Conservation (phyloP, 2,329 filamentous ascomycete genomes). For the Talaromyces rugulosus region DNA sequence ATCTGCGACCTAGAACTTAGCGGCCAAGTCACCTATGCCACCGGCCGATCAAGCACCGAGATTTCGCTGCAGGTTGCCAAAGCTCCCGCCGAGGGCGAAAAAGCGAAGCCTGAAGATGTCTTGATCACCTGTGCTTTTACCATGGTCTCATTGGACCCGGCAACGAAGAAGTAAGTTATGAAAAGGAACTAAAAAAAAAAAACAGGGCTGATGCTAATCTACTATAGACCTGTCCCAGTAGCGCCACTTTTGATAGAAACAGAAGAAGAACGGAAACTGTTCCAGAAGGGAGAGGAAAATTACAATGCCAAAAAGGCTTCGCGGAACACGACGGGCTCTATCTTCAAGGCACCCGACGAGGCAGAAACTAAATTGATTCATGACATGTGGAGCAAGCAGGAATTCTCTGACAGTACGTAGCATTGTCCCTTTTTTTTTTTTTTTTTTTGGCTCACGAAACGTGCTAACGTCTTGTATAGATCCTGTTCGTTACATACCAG, state of each 20-base stretch:
- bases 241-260: conserved; percentile 60
- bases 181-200: not conserved
- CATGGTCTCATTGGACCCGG: conserved; percentile 70
- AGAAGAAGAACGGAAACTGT: conserved; percentile 61
- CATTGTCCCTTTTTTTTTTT: not conserved
- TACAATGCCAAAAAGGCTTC: conserved; percentile 64
- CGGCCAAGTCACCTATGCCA: conserved; percentile 65
- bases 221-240: conserved; percentile 55
- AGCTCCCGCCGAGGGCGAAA: conserved; percentile 56
- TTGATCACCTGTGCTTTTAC: conserved; percentile 71
- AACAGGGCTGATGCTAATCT: not conserved
- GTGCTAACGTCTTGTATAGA: not conserved
- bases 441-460: not conserved
- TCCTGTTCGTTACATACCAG: conserved; percentile 48
- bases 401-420: conserved; percentile 55
- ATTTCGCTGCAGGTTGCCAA: conserved; percentile 71
- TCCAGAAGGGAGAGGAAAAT: conserved; percentile 60
- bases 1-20: conserved; percentile 75
- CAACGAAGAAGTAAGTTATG: conserved; percentile 55
- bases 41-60: conserved; percentile 68
- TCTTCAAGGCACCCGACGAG: conserved; percentile 65
- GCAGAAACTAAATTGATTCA: conserved; percentile 70
- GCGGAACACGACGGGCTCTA: conserved; percentile 55
- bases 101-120: conserved; percentile 55
- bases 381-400: conserved; percentile 66